phyloP scores from a whole-genome alignment of 257 asterid genomes.

The Solanum appendiculatum region DNA sequence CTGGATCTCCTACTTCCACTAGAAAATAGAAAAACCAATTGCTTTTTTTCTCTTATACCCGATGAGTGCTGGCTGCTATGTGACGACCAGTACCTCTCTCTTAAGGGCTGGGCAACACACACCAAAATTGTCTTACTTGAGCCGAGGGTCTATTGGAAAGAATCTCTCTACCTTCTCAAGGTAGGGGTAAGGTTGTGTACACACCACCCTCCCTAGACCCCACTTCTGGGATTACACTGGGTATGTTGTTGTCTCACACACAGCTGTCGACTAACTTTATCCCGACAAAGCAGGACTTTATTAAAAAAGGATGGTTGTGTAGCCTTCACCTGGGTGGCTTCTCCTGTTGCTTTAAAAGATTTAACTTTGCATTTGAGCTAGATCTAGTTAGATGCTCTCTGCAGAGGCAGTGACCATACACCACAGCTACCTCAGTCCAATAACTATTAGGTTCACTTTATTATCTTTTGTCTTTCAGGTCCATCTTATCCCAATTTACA shows the following conservation, averaged over 20 bases:
- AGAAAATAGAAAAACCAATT: neutral
- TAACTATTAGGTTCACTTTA: neutral
- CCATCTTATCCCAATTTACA: constrained; percentile 66
- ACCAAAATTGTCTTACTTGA: neutral
- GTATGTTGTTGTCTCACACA: neutral
- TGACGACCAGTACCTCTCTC: neutral
- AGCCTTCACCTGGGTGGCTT: neutral
- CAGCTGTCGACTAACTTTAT: neutral
- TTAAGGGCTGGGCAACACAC: neutral
- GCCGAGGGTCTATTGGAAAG: neutral
- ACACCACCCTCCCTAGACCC: neutral
- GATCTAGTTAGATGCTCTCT: neutral
- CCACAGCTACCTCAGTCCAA: neutral
- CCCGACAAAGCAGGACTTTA: neutral
- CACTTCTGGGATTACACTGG: neutral
- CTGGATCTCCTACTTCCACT: neutral
- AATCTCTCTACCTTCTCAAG: neutral
- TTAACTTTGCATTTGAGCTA: neutral
- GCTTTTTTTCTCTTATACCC: neutral
- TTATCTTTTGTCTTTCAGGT: constrained; percentile 26
- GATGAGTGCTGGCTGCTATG: neutral
- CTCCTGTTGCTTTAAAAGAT: neutral
- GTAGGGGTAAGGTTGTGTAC: neutral
- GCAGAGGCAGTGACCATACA: neutral
- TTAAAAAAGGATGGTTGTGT: neutral